Base-by-base conservation (phyloP, 2,329 filamentous ascomycete genomes). In the Furcasterigmium furcatum region DNA sequence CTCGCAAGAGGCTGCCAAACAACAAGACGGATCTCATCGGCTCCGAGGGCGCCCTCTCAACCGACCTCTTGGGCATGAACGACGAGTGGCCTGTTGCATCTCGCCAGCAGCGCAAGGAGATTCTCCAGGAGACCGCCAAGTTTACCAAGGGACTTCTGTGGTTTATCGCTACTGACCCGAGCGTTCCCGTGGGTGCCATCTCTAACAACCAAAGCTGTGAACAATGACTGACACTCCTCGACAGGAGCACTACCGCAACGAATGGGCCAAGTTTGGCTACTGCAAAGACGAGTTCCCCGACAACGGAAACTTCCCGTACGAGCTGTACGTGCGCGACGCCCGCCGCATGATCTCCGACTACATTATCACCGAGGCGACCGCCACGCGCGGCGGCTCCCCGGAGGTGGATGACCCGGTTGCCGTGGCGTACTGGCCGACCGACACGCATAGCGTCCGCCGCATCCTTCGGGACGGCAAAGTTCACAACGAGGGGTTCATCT, bases 281-380 rank as follows among this genome's bases (percentile, higher is more conserved):
- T 54, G 47, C 38, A 49, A 46, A 24, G 58, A 61, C 22, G 56
- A 61, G 49, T 61, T 57, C 43, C 47, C 44, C 2, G 51, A 53
- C 27, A 59, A 61, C 40, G 50, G 44, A 14, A 44, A 57, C 45
- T 61, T 58, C 32, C 58, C 58, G 5, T 43, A 54, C 24, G 46
- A 58, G 39, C 46, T 61, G 18, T 60, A 61, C 46, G 53, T 61
- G 21, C 58, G 57, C 10, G 58, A 60, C 25, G 55, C 49, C 14
- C 46, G 58, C n/a, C 54, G 52, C 40, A 55, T 58, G 56, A 40
- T 52, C 3, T 53, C 51, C 3, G 45, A 54, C 22, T 58, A 56
- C 39, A 53, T 55, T 32, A 55, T 60, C 47, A 59, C 51, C 6
- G 48, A 55, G 40, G 42, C 43, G 16, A 52, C 44, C 12, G 52